Evolutionary conservation across 2,329 filamentous ascomycete genomes (phyloP), one percentile per base, ranked within the genome.

Genomic region (Epichloe hybrida): DNA sequence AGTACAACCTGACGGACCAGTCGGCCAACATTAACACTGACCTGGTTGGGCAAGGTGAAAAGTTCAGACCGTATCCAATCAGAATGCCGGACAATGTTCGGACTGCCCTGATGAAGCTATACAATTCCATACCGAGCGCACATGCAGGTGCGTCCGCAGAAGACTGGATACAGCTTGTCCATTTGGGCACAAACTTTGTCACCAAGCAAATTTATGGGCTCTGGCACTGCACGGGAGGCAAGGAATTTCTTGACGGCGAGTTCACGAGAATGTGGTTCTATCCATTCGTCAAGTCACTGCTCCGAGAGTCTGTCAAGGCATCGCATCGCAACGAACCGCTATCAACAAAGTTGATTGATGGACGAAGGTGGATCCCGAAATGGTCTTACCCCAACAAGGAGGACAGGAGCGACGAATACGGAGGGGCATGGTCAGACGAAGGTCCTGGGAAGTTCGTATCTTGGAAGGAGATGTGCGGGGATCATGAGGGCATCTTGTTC

Each of bases 171-270:
- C 56, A 55, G 44, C 50, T 55, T n/a, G 53, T 64, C 31, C 56
- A 58, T 7, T 61, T 72, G 8, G 66, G 64, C 6, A 62, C 64
- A 53, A 71, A 71, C 59, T 57, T 62, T 15, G 56, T 68, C 50
- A 67, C 66, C 13, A 62, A 62, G 38, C 63, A 63, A 17, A 65
- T 68, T 13, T 67, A 65, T 35, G 59, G 60, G 6, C 50, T 71
- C 34, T 64, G 66, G 53, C 69, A 71, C 56, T 68, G 65, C 55
- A 71, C 68, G 0, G 66, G 67, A 8, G 50, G 58, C 53, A 71
- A 71, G 54, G 59, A 61, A 3, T 56, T 54, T 17, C 51, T 68
- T 4, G 55, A 63, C 21, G 27, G 47, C 1, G 64, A 66, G 55
- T 71, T 63, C 53, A 56, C 58, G 15, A 59, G 58, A 23, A 58